phyloP scores from a whole-genome alignment of 768 basidiomycete species.

The Imleria badia region DNA sequence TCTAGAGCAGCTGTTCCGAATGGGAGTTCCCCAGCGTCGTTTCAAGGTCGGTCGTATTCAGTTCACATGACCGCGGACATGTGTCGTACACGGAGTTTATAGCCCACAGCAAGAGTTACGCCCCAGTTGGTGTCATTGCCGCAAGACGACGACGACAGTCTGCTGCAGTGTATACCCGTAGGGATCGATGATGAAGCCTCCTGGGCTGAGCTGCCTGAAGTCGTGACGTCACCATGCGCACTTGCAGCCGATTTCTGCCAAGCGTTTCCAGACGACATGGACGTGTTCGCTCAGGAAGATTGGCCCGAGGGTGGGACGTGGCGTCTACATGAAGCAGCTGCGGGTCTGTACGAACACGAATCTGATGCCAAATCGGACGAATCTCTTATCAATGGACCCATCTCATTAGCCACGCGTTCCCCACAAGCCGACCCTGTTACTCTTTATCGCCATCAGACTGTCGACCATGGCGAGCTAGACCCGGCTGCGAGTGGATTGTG shows the following conservation, averaged over 20 bases:
- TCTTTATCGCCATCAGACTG: slow-evolving; percentile 19
- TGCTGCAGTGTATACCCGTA: slow-evolving; percentile 15
- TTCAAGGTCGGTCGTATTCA: slow-evolving; percentile 45
- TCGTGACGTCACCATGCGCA: slow-evolving; percentile 1
- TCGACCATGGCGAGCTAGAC: slow-evolving; percentile 5
- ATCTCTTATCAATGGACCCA: slow-evolving; percentile 26
- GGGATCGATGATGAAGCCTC: slow-evolving; percentile 1
- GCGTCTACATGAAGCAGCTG: slow-evolving; percentile 7
- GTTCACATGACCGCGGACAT: not conserved
- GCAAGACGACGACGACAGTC: slow-evolving; percentile 23
- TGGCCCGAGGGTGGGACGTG: slow-evolving; percentile 17
- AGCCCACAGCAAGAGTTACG: slow-evolving; percentile 15
- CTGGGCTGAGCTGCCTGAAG: slow-evolving; percentile 20
- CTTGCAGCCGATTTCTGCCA: not conserved
- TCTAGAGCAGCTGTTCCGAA: slow-evolving; percentile 45
- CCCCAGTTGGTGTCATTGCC: slow-evolving; percentile 5
- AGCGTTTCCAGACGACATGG: slow-evolving; percentile 15
- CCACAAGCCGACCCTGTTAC: slow-evolving; percentile 8
- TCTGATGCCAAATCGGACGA: slow-evolving; percentile 15
- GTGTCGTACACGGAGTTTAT: slow-evolving; percentile 5
- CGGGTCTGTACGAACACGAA: slow-evolving; percentile 1
- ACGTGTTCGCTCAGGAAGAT: slow-evolving; percentile 15
- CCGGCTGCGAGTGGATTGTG: slow-evolving; percentile 10
- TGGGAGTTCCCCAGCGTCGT: slow-evolving; percentile 39
- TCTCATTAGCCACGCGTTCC: slow-evolving; percentile 19